Percentiles rank a stretch among this genome's conserved stretches.
Evolutionary conservation across 2,329 filamentous ascomycete species (phyloP).

Genomic region (Trichothecium sympodiale): DNA sequence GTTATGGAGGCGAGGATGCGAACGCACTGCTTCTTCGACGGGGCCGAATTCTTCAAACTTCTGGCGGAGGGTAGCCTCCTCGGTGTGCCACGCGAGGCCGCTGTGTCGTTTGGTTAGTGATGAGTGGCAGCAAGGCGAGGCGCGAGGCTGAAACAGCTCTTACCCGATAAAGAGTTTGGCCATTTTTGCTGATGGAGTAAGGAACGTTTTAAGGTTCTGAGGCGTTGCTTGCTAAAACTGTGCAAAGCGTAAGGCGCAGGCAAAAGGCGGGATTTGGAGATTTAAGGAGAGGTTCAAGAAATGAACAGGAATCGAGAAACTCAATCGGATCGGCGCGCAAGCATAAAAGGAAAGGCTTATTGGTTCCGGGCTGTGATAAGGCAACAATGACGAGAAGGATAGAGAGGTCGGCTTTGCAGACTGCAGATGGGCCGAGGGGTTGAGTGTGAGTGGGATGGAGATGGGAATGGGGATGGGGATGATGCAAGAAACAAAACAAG

Average conservation of each 20-base stretch:
- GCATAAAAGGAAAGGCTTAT: neutral
- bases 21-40: slow-evolving; percentile 89
- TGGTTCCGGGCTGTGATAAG: neutral
- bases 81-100: slow-evolving; percentile 97
- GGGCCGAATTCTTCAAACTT: slow-evolving; percentile 89
- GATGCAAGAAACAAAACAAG: neutral
- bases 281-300: neutral
- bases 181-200: slow-evolving; percentile 41
- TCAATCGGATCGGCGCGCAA: neutral
- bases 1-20: neutral
- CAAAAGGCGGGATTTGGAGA: slow-evolving; percentile 1
- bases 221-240: no score
- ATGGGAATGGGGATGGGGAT: neutral
- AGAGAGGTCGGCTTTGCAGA: no score
- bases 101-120: slow-evolving; percentile 30
- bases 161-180: slow-evolving; percentile 94
- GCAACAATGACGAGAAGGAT: no score
- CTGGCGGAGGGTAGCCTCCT: slow-evolving; percentile 71
- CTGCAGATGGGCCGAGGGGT: no score
- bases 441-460: no score
- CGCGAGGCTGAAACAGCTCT: slow-evolving; percentile 20
- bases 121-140: slow-evolving; percentile 1
- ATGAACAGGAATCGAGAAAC: neutral
- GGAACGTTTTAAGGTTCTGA: neutral
- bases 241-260: slow-evolving; percentile 1